Base-by-base conservation (phyloP, 2,329 filamentous ascomycete species). In the Cladorrhinum sp. region DNA sequence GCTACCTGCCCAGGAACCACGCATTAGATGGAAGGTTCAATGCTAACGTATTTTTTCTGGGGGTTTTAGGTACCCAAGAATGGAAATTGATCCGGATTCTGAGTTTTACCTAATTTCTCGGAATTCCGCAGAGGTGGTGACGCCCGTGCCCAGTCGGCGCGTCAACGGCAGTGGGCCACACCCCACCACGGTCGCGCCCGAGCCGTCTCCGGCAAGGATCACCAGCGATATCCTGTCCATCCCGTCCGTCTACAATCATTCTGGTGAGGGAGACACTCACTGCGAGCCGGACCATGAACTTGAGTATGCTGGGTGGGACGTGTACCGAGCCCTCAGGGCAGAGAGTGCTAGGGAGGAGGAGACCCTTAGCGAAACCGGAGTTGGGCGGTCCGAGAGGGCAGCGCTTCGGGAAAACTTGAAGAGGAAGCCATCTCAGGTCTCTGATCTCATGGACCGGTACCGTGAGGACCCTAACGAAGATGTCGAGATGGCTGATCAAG, bases 201-300 rank as follows among this genome's bases (percentile, higher is more conserved):
- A 56, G 33, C 54, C 21, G n/a, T 12, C 54, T 46, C 59, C 65
- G 3, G 61, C 61, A 2, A 57, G 36, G 20, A 50, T 66, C 2
- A 57, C 58, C 20, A 68, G 66, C 50, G 66, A 68, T 46, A 62
- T 65, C 26, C 30, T 61, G 30, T 54, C n/a, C n/a, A n/a, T 59
- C 2, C 50, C 55, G 20, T 20, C 14, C 3, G n/a, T 7, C 23
- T 30, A 1, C 9, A 3, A 18, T 28, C 1, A 14, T 42, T 1
- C 14, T 46, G 1, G 42, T 21, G 46, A 33, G 12, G 1, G 18
- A 53, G 50, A 33, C 30, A 12, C 24, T 6, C 20, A 1, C 10
- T 20, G 48, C 1, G 42, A 48, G 12, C 9, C 30, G 7, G 33
- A 14, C 33, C 33, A 36, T 36, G 33, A 16, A 9, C 33, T 36